Conservation (phyloP, 495 filamentous ascomycete species). For the Chaetomium cochliodes region DNA sequence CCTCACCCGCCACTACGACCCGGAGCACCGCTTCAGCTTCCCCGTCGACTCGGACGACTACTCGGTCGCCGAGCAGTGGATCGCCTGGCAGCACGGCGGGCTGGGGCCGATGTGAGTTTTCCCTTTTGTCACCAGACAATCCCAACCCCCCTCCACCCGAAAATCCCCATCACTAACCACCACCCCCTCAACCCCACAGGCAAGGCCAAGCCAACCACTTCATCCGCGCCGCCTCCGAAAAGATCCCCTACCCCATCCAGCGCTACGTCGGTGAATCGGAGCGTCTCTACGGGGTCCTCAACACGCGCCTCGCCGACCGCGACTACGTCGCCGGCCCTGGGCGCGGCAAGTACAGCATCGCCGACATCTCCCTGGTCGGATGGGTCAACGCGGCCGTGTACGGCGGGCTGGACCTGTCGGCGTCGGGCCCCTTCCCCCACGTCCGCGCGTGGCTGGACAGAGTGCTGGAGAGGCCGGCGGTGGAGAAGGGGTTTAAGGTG, state of each 20-base stretch:
- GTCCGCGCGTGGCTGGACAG: constrained; percentile 62
- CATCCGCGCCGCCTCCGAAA: constrained; percentile 69
- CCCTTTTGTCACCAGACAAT: not conserved
- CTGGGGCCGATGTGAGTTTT: constrained; percentile 62
- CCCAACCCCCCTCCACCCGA: not conserved
- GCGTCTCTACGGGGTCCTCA: constrained; percentile 73
- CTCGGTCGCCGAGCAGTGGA: constrained; percentile 69
- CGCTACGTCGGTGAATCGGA: constrained; percentile 77
- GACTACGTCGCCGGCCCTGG: constrained; percentile 64
- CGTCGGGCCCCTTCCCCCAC: constrained; percentile 61
- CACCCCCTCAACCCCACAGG: not conserved
- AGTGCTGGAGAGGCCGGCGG: constrained; percentile 59
- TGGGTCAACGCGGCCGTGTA: constrained; percentile 47
- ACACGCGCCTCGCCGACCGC: constrained; percentile 59
- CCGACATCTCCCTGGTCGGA: constrained; percentile 72
- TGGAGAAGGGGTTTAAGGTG: constrained; percentile 69
- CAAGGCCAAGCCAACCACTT: constrained; percentile 90
- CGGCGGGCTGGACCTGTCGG: constrained; percentile 57
- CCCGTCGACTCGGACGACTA: constrained; percentile 65
- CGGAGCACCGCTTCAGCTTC: constrained; percentile 73
- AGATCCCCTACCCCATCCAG: constrained; percentile 71
- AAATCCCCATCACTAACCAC: too few relatives aligned
- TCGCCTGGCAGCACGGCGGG: constrained; percentile 58
- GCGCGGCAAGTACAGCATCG: constrained; percentile 67
- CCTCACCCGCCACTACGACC: constrained; percentile 72